A percentile compares a stretch with the other conserved stretches of the same genome.
These are phyloP conservation scores for Amorphotheca resinae DNA, from an alignment of 495 filamentous ascomycete species.

Conservation along the genomic window DNA sequence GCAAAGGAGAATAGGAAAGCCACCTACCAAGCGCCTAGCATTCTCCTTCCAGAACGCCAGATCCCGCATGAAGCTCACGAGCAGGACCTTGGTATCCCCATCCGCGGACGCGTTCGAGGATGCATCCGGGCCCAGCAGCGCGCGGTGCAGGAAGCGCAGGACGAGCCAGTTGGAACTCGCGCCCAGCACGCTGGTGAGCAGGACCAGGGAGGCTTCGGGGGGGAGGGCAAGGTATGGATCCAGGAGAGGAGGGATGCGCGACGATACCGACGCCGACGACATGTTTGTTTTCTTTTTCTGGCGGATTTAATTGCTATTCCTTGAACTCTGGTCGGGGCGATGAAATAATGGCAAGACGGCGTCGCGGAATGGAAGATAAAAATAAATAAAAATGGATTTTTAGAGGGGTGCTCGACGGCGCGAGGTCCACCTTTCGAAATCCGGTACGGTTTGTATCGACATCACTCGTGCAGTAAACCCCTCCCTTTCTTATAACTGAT, in stretches of 20 bases:
- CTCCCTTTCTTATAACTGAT: no score
- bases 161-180: constrained; percentile 67
- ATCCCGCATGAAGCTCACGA: constrained; percentile 72
- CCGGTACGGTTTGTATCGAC: no score
- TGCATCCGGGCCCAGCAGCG: constrained; percentile 25
- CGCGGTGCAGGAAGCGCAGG: constrained; percentile 47
- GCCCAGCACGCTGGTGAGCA: constrained; percentile 62
- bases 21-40: constrained; percentile 46
- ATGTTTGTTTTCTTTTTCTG: no score
- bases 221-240: constrained; percentile 43
- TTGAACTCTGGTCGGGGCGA: no score
- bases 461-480: no score
- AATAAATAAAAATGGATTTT: no score
- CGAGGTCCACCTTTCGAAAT: no score
- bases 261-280: no score
- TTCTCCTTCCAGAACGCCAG: constrained; percentile 61
- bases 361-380: no score
- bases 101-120: constrained; percentile 2
- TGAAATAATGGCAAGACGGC: no score
- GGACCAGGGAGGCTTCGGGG: constrained; percentile 42
- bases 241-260: constrained; percentile 53
- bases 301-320: no score
- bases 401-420: no score
- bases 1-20: neutral
- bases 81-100: constrained; percentile 41